Percentiles rank a stretch among this genome's conserved stretches.
These are phyloP conservation scores for Hypoxylon lenormandii DNA, from an alignment of 495 filamentous ascomycete genomes.

Conservation along the genomic window DNA sequence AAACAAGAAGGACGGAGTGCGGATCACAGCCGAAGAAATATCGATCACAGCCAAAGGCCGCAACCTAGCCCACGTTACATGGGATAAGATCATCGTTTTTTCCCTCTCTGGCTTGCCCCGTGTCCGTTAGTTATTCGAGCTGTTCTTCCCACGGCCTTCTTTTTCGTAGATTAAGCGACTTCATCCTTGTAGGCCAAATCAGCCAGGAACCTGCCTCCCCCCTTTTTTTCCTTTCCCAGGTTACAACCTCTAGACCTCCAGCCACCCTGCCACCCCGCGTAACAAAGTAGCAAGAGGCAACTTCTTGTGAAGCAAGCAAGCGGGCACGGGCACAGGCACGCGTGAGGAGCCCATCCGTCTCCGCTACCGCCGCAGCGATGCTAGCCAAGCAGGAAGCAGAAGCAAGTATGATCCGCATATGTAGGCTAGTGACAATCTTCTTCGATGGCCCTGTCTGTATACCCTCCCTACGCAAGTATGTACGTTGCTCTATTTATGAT, in stretches of 20 bases:
- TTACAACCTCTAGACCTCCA: conserved; percentile 31
- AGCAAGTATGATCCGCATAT: conserved; percentile 57
- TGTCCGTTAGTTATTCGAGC: conserved; percentile 36
- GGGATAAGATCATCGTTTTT: conserved; percentile 15
- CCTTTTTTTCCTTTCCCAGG: conserved; percentile 26
- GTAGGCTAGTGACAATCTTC: conserved; percentile 46
- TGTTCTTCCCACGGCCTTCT: conserved; percentile 19
- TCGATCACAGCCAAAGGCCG: conserved; percentile 25
- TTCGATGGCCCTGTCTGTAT: conserved; percentile 35
- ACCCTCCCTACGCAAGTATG: conserved; percentile 24
- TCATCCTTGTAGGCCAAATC: conserved; percentile 23
- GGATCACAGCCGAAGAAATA: conserved; percentile 34
- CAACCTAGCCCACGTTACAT: conserved; percentile 28
- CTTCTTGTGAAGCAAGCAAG: conserved; percentile 25
- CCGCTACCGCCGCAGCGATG: conserved; percentile 40
- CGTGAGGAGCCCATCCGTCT: conserved; percentile 38
- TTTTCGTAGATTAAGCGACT: conserved; percentile 29
- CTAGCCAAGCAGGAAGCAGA: conserved; percentile 50
- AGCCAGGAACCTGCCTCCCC: conserved; percentile 24
- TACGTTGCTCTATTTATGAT: conserved; percentile 35
- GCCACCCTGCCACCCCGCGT: conserved; percentile 44
- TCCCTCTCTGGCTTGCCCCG: conserved; percentile 16
- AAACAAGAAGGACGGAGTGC: conserved; percentile 25
- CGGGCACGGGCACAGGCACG: conserved; percentile 33
- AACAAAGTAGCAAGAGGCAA: conserved; percentile 28